A percentile compares a stretch with the other conserved stretches of the same genome.
Conservation (phyloP, 139 green algal species). For the Edaphochlamys debaryana region DNA sequence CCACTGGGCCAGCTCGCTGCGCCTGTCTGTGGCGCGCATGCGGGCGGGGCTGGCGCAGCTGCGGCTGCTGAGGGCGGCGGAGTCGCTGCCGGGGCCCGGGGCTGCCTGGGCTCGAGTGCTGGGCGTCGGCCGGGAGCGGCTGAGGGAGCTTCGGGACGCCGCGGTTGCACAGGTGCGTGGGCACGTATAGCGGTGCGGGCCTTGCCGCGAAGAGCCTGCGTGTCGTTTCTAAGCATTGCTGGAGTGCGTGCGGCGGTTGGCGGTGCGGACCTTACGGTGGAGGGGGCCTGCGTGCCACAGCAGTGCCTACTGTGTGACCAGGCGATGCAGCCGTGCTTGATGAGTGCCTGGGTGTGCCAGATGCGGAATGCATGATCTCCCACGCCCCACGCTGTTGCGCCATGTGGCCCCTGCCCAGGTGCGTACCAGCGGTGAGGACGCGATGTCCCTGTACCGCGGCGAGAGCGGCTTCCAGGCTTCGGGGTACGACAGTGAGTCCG, state of each 20-base stretch:
- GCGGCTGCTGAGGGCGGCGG: background rate
- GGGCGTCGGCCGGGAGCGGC: background rate
- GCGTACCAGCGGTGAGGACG: background rate
- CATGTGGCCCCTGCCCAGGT: too few relatives aligned
- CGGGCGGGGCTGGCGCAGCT: slow-evolving; percentile 19
- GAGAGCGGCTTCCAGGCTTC: slow-evolving; percentile 1
- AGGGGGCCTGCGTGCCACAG: background rate
- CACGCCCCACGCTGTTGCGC: too few relatives aligned
- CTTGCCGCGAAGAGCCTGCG: too few relatives aligned
- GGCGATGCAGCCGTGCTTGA: background rate
- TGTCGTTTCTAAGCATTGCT: too few relatives aligned
- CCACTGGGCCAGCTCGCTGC: too few relatives aligned
- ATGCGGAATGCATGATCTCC: too few relatives aligned
- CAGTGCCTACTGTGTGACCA: too few relatives aligned
- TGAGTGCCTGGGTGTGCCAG: too few relatives aligned
- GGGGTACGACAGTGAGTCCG: background rate
- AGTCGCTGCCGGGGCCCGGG: background rate
- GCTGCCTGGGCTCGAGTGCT: background rate
- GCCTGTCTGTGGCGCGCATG: background rate
- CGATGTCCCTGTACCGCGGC: background rate
- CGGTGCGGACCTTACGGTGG: background rate
- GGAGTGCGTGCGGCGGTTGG: too few relatives aligned
- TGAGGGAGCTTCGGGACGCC: background rate
- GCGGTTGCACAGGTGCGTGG: background rate
- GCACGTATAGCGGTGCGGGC: too few relatives aligned